Evolutionary conservation across 2,329 filamentous ascomycete species (phyloP), one percentile per base, ranked within the genome.

Genomic region (Aspergillus nomiae): DNA sequence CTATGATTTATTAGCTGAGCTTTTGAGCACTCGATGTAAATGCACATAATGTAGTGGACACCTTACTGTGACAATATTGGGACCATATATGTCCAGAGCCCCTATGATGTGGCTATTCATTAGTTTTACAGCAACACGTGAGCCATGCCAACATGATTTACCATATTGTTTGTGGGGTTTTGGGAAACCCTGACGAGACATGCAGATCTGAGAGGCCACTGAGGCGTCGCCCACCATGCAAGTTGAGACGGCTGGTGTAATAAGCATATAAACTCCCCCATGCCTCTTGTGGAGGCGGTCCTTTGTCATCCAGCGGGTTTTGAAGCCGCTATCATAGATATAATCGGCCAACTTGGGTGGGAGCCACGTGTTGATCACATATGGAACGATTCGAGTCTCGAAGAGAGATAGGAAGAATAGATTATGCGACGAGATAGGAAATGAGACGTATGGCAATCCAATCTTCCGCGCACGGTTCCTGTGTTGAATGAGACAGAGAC

Each of bases 21-120:
- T 4, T 32, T 11, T 32, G 12, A 10, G 12, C 14, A 9, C 14
- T 28, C 26, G 38, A 55, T 53, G 6, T 19, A 5, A 19, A 51
- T 32, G 28, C 8, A 53, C 2, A 24, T 7, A 55, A 16, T 4
- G 9, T 1, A 24, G 10, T 19, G n/a, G 30, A 36, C 26, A 65
- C 11, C 75, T 58, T 54, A 74, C 67, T 4, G 72, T 76, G 12
- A 74, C 67, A 11, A 78, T 58, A 58, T 76, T 78, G 1, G 71
- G 67, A 12, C 76, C 76, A 65, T 76, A 78, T 8, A 77, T 48
- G 11, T 72, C 69, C 16, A 76, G 54, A 24, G 66, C 34, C 14
- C 66, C 69, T 65, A n/a, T n/a, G 19, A n/a, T 10, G 38, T 9
- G 12, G 19, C 4, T 41, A n/a, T 41, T 7, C 19, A 41, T 34